Percentiles rank a stretch among this genome's conserved stretches.
These are phyloP conservation scores for Alternaria gaisen DNA, from an alignment of 2,329 filamentous ascomycete species.

Conservation along the genomic window DNA sequence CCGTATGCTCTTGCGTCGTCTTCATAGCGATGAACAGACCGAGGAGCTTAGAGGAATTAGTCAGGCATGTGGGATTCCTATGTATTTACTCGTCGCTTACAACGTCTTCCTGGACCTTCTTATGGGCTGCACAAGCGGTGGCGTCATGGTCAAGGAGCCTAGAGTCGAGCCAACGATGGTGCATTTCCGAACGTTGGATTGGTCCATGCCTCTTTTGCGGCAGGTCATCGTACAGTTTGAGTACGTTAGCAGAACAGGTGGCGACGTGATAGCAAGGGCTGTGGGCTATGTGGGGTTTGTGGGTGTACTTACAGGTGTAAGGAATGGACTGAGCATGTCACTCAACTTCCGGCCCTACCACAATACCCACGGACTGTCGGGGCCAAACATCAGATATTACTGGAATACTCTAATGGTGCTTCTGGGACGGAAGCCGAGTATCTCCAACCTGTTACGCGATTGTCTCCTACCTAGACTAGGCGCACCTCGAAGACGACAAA, in stretches of 20 bases:
- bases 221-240: slow-evolving; percentile 54
- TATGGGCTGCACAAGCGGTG: slow-evolving; percentile 72
- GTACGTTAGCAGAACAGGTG: slow-evolving; percentile 43
- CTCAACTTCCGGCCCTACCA: slow-evolving; percentile 63
- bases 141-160: slow-evolving; percentile 43
- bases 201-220: slow-evolving; percentile 57
- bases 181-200: slow-evolving; percentile 64
- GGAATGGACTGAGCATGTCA: slow-evolving; percentile 57
- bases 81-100: slow-evolving; percentile 69
- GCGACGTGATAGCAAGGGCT: slow-evolving; percentile 56
- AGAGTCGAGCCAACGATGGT: slow-evolving; percentile 52
- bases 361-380: slow-evolving; percentile 47
- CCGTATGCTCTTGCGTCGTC: slow-evolving; percentile 58
- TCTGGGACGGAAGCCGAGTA: slow-evolving; percentile 62
- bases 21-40: slow-evolving; percentile 66
- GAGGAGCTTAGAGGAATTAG: slow-evolving; percentile 69
- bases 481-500: not conserved
- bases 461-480: slow-evolving; percentile 48
- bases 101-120: slow-evolving; percentile 71
- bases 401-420: slow-evolving; percentile 63
- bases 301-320: slow-evolving; percentile 62
- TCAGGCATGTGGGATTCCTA: slow-evolving; percentile 59
- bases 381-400: slow-evolving; percentile 54
- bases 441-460: slow-evolving; percentile 61
- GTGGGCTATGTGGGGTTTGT: slow-evolving; percentile 64